Evolutionary conservation across 176 grass and related monocot genomes (phyloP).

Genomic region (Musa beccarii): DNA sequence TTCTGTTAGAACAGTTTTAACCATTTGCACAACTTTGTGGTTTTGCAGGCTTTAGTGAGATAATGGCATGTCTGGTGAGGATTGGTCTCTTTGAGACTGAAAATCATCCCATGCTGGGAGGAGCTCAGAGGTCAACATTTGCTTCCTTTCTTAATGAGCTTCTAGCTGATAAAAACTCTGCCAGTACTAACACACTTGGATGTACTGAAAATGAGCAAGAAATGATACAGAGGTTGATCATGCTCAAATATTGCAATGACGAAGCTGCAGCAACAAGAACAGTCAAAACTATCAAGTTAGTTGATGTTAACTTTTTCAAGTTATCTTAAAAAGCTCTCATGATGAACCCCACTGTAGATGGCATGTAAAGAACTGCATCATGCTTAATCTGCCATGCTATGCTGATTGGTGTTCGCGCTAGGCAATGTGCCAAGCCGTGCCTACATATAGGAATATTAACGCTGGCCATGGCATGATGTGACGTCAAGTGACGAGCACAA

Average conservation of each 20-base stretch:
- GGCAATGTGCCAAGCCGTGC: background rate
- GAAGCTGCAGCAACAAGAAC: constrained; percentile 55
- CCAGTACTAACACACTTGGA: constrained; percentile 4
- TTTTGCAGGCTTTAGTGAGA: constrained; percentile 77
- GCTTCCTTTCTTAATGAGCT: constrained; percentile 49
- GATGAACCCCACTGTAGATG: background rate
- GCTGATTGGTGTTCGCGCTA: background rate
- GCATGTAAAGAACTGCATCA: background rate
- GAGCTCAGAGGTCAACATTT: constrained; percentile 40
- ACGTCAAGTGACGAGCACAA: too few relatives aligned
- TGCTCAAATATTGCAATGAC: constrained; percentile 54
- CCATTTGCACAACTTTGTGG: constrained; percentile 5
- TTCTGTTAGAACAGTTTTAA: constrained; percentile 8
- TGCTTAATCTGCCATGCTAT: background rate
- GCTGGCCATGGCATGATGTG: too few relatives aligned
- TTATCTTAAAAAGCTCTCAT: background rate
- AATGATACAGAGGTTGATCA: constrained; percentile 46
- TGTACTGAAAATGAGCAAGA: constrained; percentile 43
- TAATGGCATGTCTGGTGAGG: constrained; percentile 63
- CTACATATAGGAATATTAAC: too few relatives aligned
- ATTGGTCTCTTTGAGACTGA: constrained; percentile 55
- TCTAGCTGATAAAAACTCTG: constrained; percentile 25
- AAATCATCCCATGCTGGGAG: constrained; percentile 50
- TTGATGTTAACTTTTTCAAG: constrained; percentile 18
- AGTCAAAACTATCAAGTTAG: constrained; percentile 82